Percentiles rank a stretch among this genome's conserved stretches.
phyloP scores from a whole-genome alignment of 2,329 filamentous ascomycete species.

The Pyrenochaeta sp. region DNA sequence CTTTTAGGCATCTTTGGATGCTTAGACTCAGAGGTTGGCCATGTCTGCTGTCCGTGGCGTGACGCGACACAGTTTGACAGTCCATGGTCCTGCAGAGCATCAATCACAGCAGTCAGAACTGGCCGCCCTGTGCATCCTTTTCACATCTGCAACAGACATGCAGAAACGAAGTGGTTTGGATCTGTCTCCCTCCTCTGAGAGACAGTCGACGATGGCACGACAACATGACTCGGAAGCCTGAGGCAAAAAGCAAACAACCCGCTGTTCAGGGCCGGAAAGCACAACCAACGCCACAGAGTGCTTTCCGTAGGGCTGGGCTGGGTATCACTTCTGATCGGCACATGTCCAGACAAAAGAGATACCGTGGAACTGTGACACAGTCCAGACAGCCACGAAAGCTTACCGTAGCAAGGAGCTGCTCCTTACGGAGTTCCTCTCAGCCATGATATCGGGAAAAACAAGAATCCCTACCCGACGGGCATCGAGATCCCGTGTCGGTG shows the following conservation, averaged over 20 bases:
- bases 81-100: neutral
- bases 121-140: neutral
- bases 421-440: constrained; percentile 17
- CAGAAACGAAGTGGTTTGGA: constrained; percentile 10
- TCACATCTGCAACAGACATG: constrained; percentile 7
- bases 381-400: constrained; percentile 26
- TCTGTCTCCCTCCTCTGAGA: neutral
- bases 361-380: constrained; percentile 20
- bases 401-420: constrained; percentile 16
- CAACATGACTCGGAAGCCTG: constrained; percentile 4
- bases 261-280: constrained; percentile 13
- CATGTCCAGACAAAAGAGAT: constrained; percentile 12
- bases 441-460: constrained; percentile 8
- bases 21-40: constrained; percentile 1
- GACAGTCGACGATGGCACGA: constrained; percentile 1
- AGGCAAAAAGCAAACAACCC: constrained; percentile 11
- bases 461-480: constrained; percentile 19
- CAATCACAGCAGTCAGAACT: neutral
- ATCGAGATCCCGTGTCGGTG: constrained; percentile 8
- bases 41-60: constrained; percentile 6
- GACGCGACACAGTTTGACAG: constrained; percentile 4
- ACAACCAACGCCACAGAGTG: constrained; percentile 19
- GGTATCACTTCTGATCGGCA: constrained; percentile 15
- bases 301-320: constrained; percentile 15
- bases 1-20: neutral